A percentile compares a stretch with the other conserved stretches of the same genome.
Conservation (phyloP, 805 yeast genomes). For the Lipomyces japonicus region DNA sequence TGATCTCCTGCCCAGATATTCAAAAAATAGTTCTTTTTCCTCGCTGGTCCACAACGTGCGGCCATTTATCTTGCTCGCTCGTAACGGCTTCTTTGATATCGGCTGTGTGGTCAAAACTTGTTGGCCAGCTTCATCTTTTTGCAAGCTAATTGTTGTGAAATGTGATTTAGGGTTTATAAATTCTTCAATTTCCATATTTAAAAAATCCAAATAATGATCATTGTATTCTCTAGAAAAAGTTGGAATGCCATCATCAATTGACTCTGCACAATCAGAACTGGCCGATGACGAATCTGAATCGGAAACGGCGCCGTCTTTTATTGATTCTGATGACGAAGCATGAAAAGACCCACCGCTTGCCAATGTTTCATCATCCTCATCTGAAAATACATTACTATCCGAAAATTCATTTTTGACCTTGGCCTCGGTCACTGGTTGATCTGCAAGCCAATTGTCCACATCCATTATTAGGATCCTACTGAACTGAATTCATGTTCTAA, state of each 20-base stretch:
- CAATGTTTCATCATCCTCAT: neutral
- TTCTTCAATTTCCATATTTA: constrained; percentile 19
- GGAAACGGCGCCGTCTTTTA: too few species aligned
- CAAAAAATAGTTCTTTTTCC: constrained; percentile 25
- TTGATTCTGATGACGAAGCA: too few species aligned
- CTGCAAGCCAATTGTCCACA: too few species aligned
- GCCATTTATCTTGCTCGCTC: constrained; percentile 7
- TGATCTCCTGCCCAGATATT: constrained; percentile 12
- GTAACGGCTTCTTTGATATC: neutral
- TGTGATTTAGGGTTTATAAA: constrained; percentile 14
- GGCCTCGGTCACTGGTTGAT: too few species aligned
- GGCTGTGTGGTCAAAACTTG: neutral
- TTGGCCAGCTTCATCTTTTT: neutral
- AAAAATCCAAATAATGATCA: constrained; percentile 8
- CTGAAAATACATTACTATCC: neutral
- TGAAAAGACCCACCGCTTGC: too few species aligned
- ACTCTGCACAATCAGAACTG: neutral
- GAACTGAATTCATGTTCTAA: too few species aligned
- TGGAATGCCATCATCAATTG: neutral
- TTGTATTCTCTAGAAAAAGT: constrained; percentile 8
- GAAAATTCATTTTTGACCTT: too few species aligned
- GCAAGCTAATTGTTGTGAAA: neutral
- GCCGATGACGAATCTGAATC: neutral
- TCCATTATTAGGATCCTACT: too few species aligned
- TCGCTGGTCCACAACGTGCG: constrained; percentile 17